Conservation (phyloP, 164 flowering plant species). For the Vitis vinifera region DNA sequence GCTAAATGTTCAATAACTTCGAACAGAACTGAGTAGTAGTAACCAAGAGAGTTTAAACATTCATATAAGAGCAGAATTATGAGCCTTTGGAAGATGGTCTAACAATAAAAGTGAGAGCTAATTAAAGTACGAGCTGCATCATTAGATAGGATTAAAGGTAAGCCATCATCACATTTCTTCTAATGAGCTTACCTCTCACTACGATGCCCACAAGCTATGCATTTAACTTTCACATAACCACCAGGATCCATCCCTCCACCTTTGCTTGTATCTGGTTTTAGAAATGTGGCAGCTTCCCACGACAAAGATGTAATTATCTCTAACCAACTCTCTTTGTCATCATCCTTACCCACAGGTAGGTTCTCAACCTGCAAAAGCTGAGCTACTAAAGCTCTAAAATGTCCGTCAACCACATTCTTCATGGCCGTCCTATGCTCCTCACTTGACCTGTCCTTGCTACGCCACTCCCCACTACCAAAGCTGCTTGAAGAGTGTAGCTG, state of each 20-base stretch:
- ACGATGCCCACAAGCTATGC: conserved; percentile 74
- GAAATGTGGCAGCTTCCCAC: conserved; percentile 87
- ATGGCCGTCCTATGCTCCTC: conserved; percentile 74
- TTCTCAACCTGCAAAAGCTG: conserved; percentile 85
- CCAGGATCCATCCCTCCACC: conserved; percentile 97
- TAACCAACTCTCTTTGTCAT: conserved; percentile 67
- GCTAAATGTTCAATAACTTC: not conserved
- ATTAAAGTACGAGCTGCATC: too few relatives aligned
- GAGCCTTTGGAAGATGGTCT: too few relatives aligned
- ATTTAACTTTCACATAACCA: conserved; percentile 88
- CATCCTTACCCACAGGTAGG: conserved; percentile 54
- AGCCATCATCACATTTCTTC: too few relatives aligned
- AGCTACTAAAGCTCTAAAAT: conserved; percentile 84
- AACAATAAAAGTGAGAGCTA: too few relatives aligned
- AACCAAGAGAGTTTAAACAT: not conserved
- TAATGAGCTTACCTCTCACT: conserved; percentile 56
- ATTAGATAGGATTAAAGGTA: too few relatives aligned
- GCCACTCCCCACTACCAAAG: conserved; percentile 66
- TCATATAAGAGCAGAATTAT: too few relatives aligned
- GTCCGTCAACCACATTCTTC: conserved; percentile 86
- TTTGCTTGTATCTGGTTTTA: conserved; percentile 86
- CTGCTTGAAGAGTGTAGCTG: conserved; percentile 56
- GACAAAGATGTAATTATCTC: conserved; percentile 82
- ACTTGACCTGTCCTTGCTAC: conserved; percentile 53
- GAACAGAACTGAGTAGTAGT: not conserved